Percentiles rank a stretch among this genome's conserved stretches.
These are phyloP conservation scores for Phragmites australis DNA, from an alignment of 176 grass and related monocot species.

Conservation along the genomic window DNA sequence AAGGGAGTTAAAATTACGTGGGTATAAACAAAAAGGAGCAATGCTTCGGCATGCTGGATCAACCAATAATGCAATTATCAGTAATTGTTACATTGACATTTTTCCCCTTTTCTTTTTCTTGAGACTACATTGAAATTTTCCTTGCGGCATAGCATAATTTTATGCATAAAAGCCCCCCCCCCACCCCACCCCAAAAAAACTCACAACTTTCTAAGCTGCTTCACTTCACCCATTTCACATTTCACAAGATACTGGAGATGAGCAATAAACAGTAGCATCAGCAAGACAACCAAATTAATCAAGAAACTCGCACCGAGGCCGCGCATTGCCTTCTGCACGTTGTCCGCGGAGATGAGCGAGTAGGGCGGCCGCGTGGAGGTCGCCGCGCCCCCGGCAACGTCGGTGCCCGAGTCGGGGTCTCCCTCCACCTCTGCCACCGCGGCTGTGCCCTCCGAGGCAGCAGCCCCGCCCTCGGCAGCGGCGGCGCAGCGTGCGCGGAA, in stretches of 20 bases:
- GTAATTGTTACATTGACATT: background rate
- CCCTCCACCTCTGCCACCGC: slow-evolving; percentile 20
- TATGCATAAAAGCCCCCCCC: background rate
- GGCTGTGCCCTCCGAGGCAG: slow-evolving; percentile 22
- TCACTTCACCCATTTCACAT: background rate
- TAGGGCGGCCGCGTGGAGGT: slow-evolving; percentile 48
- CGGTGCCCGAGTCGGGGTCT: slow-evolving; percentile 21
- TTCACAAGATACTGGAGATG: background rate
- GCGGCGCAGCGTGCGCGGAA: slow-evolving; percentile 44
- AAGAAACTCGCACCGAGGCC: slow-evolving; percentile 66
- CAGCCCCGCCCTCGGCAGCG: slow-evolving; percentile 25
- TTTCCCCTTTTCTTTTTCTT: too few species aligned
- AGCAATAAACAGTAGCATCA: background rate
- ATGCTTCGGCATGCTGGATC: background rate
- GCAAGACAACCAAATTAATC: background rate
- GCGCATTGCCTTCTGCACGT: slow-evolving; percentile 88
- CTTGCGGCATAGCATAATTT: background rate
- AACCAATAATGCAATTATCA: background rate
- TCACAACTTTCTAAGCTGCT: background rate
- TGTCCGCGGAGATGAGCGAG: slow-evolving; percentile 73
- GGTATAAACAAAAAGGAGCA: background rate
- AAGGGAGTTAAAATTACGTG: background rate
- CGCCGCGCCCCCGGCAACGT: slow-evolving; percentile 40
- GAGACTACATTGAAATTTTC: background rate
- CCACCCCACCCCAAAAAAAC: background rate